Evolutionary conservation across 75 land plant species (phyloP), one percentile per base, ranked within the genome.

Genomic region (Sequoiadendron giganteum): DNA sequence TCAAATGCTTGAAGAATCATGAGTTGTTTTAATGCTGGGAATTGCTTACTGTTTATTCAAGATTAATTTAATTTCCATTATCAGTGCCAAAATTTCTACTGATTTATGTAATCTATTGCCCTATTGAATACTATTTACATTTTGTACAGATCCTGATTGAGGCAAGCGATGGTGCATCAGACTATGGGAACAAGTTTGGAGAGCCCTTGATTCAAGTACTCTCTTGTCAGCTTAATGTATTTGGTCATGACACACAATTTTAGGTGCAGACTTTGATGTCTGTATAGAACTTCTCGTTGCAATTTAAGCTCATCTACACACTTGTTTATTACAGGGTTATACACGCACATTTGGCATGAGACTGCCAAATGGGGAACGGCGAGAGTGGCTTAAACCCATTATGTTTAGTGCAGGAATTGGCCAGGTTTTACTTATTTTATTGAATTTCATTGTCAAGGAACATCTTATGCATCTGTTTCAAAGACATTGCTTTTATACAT

Each of bases 381-480:
- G 97, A 43, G 99, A 97, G 88, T 97, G 99, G 99, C 89, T 97
- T 86, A 97, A 97, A 87, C 99, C 99, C 32, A 97, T 97, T 18
- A 97, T 97, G 98, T 97, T 97, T 70, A 97, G 98, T 91, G 99
- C 87, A 68, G 99, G 98, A 39, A 96, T 97, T 91, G 99, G 99
- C 16, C 96, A 95, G 93, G 93, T 92, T 75, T 38, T 38, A 28
- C 39, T 49, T 70, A 72, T 55, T 38, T 15, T 61, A 7, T 3
- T n/a, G 32, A 82, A 30, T 82, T 81, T 81, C n/a, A 25, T n/a
- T 47, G 47, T 47, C 25, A 25, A 48, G 38, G 42, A 40, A 58
- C 19, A 55, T 86, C 54, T 86, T 61, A 34, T 88, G 47, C 39
- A 88, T 87, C 39, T 8, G 1, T 45, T 61, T 87, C 21, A 42